phyloP scores from a whole-genome alignment of 768 basidiomycete species.

The Rhodotorula babjevae region DNA sequence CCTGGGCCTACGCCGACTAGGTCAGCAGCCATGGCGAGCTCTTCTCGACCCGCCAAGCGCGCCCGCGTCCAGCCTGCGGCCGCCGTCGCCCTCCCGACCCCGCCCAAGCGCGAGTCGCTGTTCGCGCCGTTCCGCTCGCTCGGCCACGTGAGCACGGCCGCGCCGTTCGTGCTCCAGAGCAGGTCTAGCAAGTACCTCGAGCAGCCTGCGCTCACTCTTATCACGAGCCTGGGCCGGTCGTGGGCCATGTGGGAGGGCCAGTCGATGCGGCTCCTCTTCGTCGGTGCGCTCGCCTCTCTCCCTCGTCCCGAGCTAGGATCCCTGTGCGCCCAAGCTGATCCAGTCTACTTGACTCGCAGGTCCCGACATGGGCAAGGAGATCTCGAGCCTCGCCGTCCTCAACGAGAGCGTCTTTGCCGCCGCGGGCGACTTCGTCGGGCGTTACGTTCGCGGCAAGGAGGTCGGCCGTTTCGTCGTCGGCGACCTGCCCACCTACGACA shows the following conservation, averaged over 20 bases:
- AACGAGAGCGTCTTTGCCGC: constrained; percentile 81
- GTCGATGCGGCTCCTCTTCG: constrained; percentile 86
- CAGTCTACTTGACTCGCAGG: constrained; percentile 52
- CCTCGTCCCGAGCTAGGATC: no score
- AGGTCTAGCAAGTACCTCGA: constrained; percentile 77
- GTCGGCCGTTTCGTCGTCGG: constrained; percentile 52
- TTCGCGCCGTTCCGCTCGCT: constrained; percentile 93
- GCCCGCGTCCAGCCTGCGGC: not conserved
- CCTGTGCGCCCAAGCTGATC: not conserved
- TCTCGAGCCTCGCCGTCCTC: constrained; percentile 72
- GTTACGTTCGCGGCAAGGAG: constrained; percentile 84
- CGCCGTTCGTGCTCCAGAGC: constrained; percentile 82
- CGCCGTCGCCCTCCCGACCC: not conserved
- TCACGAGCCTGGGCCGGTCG: constrained; percentile 79
- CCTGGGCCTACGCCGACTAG: not conserved
- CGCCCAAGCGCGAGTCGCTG: constrained; percentile 46
- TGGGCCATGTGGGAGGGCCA: constrained; percentile 97
- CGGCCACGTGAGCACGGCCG: constrained; percentile 85
- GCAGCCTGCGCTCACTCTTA: constrained; percentile 71
- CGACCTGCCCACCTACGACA: not conserved
- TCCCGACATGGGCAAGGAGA: constrained; percentile 68
- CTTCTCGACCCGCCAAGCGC: not conserved
- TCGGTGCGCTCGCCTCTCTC: constrained; percentile 60
- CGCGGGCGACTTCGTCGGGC: constrained; percentile 63
- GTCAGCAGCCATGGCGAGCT: not conserved